Evolutionary conservation across 345 rosid species (phyloP), one percentile per base, ranked within the genome.

Genomic region (Syzygium jambos): DNA sequence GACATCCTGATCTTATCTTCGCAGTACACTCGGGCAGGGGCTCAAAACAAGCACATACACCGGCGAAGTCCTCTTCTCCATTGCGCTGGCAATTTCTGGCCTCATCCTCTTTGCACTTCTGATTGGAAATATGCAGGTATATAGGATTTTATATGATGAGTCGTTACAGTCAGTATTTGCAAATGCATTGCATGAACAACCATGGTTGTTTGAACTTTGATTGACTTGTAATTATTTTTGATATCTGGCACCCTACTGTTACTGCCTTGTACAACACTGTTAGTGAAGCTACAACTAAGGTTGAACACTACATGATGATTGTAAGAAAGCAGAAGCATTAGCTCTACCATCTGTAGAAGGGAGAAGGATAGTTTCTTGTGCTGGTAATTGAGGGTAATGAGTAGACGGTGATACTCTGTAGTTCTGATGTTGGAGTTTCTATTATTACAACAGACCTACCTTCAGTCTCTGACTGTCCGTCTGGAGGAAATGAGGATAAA

Each of bases 401-500:
- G 38, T 73, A 34, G 80, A 38, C 49, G 46, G 80, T 19, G 12
- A 34, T 73, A 34, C 80, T 34, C 80, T 38, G 46, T 41, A 38
- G 25, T 38, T 73, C 80, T 73, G 80, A 73, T 73, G 25, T 73
- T 73, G 80, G 46, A 34, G 49, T 73, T 34, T 9, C 77, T 84
- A 17, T 88, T 85, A 84, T 87, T 92, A 90, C 85, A 86, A 88
- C 95, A 94, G 96, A 96, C 99, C 84, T 95, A 96, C 90, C 97
- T 96, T 84, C 94, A 92, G 85, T 96, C 99, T 86, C 92, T 96
- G 38, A 92, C 96, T 0, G 89, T 96, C 90, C 96, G 99, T 86
- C 91, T 96, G 11, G 99, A 96, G 90, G 99, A 96, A 90, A 96
- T 96, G 99, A 95, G 99, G 90, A 92, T 96, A 91, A 96, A 96